phyloP scores from a whole-genome alignment of 805 yeast genomes.

The Sugiyamaella qingdaonensis region DNA sequence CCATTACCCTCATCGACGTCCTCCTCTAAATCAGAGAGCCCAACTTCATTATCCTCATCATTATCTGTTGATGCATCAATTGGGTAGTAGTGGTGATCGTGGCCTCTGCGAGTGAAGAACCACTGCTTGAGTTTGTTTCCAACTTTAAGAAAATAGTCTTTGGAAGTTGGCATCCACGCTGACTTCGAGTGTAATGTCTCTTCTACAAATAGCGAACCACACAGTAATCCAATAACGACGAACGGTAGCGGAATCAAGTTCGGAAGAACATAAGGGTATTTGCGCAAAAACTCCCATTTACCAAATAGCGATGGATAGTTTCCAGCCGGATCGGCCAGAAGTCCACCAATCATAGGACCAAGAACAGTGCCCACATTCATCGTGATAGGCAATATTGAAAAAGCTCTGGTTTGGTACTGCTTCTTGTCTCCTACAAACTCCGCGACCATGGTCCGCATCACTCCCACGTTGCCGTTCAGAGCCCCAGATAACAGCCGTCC shows the following conservation, averaged over 20 bases:
- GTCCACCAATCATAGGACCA: conserved; percentile 57
- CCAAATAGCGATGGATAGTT: conserved; percentile 28
- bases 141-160: conserved; percentile 20
- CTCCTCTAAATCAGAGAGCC: conserved; percentile 8
- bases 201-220: conserved; percentile 22
- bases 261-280: conserved; percentile 49
- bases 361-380: conserved; percentile 56
- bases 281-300: conserved; percentile 22
- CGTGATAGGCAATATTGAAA: conserved; percentile 54
- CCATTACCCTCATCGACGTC: conserved; percentile 4
- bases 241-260: conserved; percentile 45
- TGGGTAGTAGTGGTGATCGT: conserved; percentile 2
- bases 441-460: conserved; percentile 58
- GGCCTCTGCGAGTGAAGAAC: not conserved
- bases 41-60: conserved; percentile 9
- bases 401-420: conserved; percentile 58
- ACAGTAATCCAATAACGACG: conserved; percentile 26
- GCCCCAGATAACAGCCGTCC: conserved; percentile 54
- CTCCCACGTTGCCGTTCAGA: conserved; percentile 60
- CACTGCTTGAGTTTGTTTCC: conserved; percentile 19
- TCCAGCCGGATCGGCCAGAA: conserved; percentile 44
- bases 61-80: conserved; percentile 5
- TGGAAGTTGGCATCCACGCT: conserved; percentile 14
- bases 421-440: conserved; percentile 51
- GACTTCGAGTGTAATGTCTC: conserved; percentile 20